Base-by-base conservation (phyloP, 495 filamentous ascomycete species). In the Penicillium canescens region DNA sequence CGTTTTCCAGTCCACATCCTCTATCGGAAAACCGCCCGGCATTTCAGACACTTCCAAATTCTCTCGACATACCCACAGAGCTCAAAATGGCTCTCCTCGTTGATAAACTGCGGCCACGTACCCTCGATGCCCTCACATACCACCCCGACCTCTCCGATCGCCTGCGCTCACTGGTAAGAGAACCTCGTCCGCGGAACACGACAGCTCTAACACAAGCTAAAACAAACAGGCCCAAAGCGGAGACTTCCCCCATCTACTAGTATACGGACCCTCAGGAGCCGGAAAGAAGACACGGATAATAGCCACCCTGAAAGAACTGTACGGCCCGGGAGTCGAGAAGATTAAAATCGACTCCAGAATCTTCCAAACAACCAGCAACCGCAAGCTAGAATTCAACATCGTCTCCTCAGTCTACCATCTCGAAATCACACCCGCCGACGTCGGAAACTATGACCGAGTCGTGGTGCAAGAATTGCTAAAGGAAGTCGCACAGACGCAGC, bases 331-430 rank as follows among this genome's bases (percentile, higher is more conserved):
- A 33, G 92, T 96, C 9, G 92, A 96, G 59, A 96, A 96, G 79
- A 96, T 97, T 78, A 96, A 96, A 73, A 94, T 96, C 76, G 92
- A 97, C 67, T 87, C 90, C 18, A 88, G 94, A 56, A 86, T 96
- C 47, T 98, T 98, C 80, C 91, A 96, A 69, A 97, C 94, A 1
- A 93, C 85, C 16, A 86, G 86, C 66, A 96, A 96, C 71, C 92
- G 94, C 60, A 98, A 98, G 69, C 84, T 98, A 52, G 94, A 98
- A 74, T 98, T 98, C 80, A 98, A 95, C 75, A 96, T 98, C 55
- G 95, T 98, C 42, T 82, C 91, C 23, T 96, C 91, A 0, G 82
- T 96, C 42, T 98, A 98, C 74, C 94, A 98, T 62, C 86, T 98
- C 54, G 94, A 98, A 67, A 98, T 98, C 63, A 98, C 94, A 2